Percentiles rank a stretch among this genome's conserved stretches.
Conservation (phyloP, 257 asterid species). For the Echites panduratus region DNA sequence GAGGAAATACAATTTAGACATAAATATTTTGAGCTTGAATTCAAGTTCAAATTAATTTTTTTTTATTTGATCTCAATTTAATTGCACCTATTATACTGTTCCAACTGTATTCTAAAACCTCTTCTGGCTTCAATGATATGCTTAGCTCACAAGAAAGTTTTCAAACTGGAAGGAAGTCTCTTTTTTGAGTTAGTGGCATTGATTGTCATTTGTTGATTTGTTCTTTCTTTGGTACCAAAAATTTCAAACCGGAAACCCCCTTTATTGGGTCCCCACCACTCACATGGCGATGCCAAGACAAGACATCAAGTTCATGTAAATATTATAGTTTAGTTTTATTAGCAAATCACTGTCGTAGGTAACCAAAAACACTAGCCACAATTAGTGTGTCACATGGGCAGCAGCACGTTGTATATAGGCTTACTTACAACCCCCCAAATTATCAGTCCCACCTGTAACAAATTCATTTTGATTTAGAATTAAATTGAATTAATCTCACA, state of each 20-base stretch:
- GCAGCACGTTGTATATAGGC: no score
- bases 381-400: slow-evolving; percentile 3
- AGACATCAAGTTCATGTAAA: background rate
- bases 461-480: no score
- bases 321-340: background rate
- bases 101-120: background rate
- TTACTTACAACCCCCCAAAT: no score
- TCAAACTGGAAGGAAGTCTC: background rate
- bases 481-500: no score
- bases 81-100: background rate
- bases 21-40: no score
- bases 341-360: background rate
- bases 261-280: background rate
- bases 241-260: background rate
- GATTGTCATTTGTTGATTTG: background rate
- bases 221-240: background rate
- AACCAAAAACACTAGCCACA: background rate
- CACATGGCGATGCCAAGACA: background rate
- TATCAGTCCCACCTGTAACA: no score
- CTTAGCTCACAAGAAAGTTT: background rate
- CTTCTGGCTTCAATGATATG: background rate
- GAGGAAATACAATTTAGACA: no score
- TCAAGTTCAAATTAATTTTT: no score
- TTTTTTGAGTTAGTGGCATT: background rate
- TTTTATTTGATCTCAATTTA: no score